phyloP scores from a whole-genome alignment of 192 early-diverging fungal species.

The Coemansia sp. region DNA sequence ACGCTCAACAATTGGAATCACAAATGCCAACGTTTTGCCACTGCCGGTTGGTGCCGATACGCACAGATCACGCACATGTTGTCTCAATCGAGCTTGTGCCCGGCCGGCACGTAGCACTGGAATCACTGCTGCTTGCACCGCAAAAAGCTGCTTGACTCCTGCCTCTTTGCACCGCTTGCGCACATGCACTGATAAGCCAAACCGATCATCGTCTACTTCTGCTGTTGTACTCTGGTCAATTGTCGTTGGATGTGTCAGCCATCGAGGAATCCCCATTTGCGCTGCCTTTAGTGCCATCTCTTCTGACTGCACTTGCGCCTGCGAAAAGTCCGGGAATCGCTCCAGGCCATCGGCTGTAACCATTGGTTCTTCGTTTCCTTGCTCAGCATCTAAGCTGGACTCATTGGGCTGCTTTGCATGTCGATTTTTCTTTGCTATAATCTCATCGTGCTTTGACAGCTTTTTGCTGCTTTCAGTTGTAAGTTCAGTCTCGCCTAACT shows the following conservation, averaged over 20 bases:
- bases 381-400: not conserved
- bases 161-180: constrained; percentile 59
- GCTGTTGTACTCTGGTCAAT: constrained; percentile 61
- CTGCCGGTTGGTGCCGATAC: constrained; percentile 94
- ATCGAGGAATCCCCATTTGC: constrained; percentile 79
- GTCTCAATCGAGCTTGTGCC: constrained; percentile 63
- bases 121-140: constrained; percentile 85
- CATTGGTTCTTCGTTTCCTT: not conserved
- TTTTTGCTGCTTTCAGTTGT: not conserved
- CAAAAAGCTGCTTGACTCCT: constrained; percentile 75
- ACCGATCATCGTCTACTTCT: constrained; percentile 50
- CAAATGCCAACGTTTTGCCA: constrained; percentile 96
- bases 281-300: constrained; percentile 24
- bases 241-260: constrained; percentile 79
- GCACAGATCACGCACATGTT: constrained; percentile 82
- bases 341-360: constrained; percentile 19
- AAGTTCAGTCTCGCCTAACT: not conserved
- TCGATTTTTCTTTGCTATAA: constrained; percentile 9
- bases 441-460: constrained; percentile 5
- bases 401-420: not conserved
- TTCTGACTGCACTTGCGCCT: constrained; percentile 20
- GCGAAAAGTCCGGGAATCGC: constrained; percentile 53
- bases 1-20: constrained; percentile 86
- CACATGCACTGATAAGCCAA: constrained; percentile 66
- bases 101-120: constrained; percentile 72